These are phyloP conservation scores for Fraxinus nigra DNA, from an alignment of 305 asterid species.

Conservation along the genomic window DNA sequence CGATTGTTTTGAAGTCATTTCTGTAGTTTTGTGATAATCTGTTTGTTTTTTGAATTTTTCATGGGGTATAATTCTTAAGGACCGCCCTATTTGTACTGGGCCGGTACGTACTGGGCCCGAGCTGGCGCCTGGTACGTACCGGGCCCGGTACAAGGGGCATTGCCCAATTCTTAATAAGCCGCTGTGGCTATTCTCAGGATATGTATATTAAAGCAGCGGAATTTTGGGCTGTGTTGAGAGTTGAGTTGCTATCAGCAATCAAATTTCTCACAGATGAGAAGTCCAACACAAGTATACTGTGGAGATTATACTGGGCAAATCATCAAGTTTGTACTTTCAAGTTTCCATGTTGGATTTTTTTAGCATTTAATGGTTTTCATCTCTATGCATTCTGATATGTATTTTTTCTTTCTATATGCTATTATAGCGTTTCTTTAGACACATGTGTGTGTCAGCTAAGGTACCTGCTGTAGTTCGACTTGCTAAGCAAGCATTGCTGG, in stretches of 20 bases:
- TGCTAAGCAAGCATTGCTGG: slow-evolving; percentile 72
- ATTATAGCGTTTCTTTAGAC: slow-evolving; percentile 92
- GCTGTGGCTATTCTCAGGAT: slow-evolving; percentile 50
- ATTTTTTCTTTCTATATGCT: slow-evolving; percentile 27
- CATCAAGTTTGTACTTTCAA: slow-evolving; percentile 69
- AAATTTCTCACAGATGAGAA: slow-evolving; percentile 48
- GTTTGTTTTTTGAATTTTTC: slow-evolving; percentile 17
- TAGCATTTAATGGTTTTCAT: slow-evolving; percentile 6
- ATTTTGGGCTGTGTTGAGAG: slow-evolving; percentile 91
- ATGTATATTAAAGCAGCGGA: slow-evolving; percentile 83
- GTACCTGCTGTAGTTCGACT: slow-evolving; percentile 90
- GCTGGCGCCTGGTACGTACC: no score
- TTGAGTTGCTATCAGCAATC: slow-evolving; percentile 79
- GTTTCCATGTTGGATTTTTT: slow-evolving; percentile 18
- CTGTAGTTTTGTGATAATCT: slow-evolving; percentile 2
- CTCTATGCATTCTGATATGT: slow-evolving; percentile 20
- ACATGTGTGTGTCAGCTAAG: slow-evolving; percentile 97
- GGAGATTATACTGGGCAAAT: slow-evolving; percentile 98
- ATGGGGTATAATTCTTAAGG: slow-evolving; percentile 6
- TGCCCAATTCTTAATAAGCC: slow-evolving; percentile 4
- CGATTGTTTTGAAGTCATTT: not conserved
- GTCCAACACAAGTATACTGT: slow-evolving; percentile 70
- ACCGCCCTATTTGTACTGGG: no score
- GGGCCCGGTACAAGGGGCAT: no score
- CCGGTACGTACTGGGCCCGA: no score